Base-by-base conservation (phyloP, 306 rosid species). In the Lathyrus aphaca region DNA sequence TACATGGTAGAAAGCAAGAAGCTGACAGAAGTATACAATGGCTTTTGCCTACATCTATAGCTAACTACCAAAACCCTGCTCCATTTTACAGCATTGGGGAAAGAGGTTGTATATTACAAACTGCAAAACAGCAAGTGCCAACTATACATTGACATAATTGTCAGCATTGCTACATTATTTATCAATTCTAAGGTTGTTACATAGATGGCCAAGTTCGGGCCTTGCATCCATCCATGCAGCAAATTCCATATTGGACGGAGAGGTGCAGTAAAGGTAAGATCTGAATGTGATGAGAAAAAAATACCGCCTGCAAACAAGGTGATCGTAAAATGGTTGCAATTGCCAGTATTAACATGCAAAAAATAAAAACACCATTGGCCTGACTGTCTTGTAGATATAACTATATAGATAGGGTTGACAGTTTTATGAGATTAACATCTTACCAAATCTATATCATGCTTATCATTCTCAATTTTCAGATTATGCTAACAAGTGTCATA, bases 151-250 rank as follows among this genome's bases (percentile, higher is more conserved):
- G 35, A 64, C 53, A 45, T 68, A 55, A 56, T 39, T 62, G 75
- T 30, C 60, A 72, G 69, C 79, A 66, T 53, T 66, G 60, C 77
- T 56, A 66, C 23, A 58, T 82, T 76, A 91, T 76, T 87, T 89
- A 81, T 89, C 96, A 27, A 91, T 85, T 79, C 94, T 80, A 16
- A 91, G 94, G 79, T 91, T 91, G 73, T 87, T 87, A 76, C 91
- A 91, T 50, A 91, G 80, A 84, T 91, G 96, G 62, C 97, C 96
- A 42, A 91, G 96, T 83, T 91, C 97, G 17, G 97, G 97, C 81
- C 97, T 82, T n/a, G 82, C 96, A 38, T 85, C 67, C 96, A 91
- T 91, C 97, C 97, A 91, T 7, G 81, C 84, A 37, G 88, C 23
- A 63, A 89, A 89, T 51, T 73, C 68, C 79, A 51, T 62, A 53